Conservation (phyloP, 371 early-diverging fungal genomes). For the Apophysomyces trapeziformis region DNA sequence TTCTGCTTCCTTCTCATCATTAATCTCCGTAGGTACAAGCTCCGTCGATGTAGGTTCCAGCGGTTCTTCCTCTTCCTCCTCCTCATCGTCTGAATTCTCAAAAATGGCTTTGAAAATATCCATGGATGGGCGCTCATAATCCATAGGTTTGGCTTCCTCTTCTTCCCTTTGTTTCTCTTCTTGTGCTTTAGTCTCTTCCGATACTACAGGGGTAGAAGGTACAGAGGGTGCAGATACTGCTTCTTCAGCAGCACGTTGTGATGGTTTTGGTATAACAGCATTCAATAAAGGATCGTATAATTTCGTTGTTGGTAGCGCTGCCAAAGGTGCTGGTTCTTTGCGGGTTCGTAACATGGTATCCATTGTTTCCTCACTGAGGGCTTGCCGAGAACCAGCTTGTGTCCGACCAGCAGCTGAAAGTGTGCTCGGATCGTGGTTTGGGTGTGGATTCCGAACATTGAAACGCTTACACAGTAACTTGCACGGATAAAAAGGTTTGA, state of each 20-base stretch:
- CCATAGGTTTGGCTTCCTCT: conserved; percentile 64
- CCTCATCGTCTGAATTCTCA: conserved; percentile 68
- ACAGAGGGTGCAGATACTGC: conserved; percentile 7
- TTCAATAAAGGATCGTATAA: conserved; percentile 39
- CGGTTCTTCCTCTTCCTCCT: conserved; percentile 38
- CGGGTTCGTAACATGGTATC: conserved; percentile 57
- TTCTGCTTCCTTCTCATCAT: conserved; percentile 17
- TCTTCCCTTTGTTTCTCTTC: conserved; percentile 44
- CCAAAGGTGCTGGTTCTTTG: conserved; percentile 17
- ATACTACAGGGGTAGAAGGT: conserved; percentile 11
- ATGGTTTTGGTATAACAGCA: conserved; percentile 51
- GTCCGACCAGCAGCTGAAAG: conserved; percentile 35
- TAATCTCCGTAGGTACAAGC: background rate
- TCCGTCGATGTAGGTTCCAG: background rate
- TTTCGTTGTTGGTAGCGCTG: conserved; percentile 12
- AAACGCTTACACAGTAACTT: conserved; percentile 84
- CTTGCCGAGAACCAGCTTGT: conserved; percentile 48
- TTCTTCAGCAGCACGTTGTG: conserved; percentile 25
- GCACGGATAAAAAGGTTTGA: conserved; percentile 66
- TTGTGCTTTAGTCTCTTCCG: conserved; percentile 18
- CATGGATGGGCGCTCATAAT: conserved; percentile 75
- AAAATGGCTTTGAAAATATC: conserved; percentile 90
- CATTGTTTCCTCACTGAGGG: conserved; percentile 65
- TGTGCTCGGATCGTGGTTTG: conserved; percentile 46
- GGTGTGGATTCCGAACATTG: conserved; percentile 80